Base-by-base conservation (phyloP, 208 protist genomes). In the Endotrypanum monterogeii region DNA sequence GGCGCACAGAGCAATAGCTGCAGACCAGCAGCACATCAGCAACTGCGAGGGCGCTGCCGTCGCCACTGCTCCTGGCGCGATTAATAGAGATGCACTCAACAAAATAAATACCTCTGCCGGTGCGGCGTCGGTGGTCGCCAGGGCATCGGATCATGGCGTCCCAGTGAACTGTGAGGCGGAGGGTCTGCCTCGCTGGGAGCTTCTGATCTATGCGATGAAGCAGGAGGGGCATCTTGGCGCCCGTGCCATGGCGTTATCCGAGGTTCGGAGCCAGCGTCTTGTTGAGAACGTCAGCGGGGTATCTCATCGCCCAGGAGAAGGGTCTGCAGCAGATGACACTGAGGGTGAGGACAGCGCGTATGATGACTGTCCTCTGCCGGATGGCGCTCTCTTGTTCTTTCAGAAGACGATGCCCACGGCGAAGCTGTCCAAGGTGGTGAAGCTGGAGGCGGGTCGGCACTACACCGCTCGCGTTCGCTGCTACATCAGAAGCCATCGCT, bases 361-460 rank as follows among this genome's bases (percentile, higher is more conserved):
- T 72, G 74, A 80, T n/a, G 79, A 73, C 56, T 48, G 69, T 16
- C 51, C 56, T 46, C 65, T 83, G 55, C 57, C 60, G 37, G 61
- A 70, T 7, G 56, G 71, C 28, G 61, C 82, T 1, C 74, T 48
- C 46, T 44, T 78, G 54, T 79, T 50, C 35, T 89, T 85, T 46
- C 79, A 90, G 57, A 76, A 89, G 62, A 83, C 87, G 3, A 61
- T 97, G 28, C 66, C 83, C 7, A 71, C 83, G n/a, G 39, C 69
- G 18, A 89, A 89, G 78, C 23, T 62, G 18, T 80, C 57, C 35
- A 96, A 96, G 68, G 83, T 97, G 14, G 88, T 97, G 28, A 98
- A 98, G 84, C 80, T 98, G 54, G 58, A 79, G 28, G 61, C 90
- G 8, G 84, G 83, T 12, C 67, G 65, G 50, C 83, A 73, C 67